These are phyloP conservation scores for Lasiodiplodia sp. DNA, from an alignment of 2,329 filamentous ascomycete species.

Conservation along the genomic window DNA sequence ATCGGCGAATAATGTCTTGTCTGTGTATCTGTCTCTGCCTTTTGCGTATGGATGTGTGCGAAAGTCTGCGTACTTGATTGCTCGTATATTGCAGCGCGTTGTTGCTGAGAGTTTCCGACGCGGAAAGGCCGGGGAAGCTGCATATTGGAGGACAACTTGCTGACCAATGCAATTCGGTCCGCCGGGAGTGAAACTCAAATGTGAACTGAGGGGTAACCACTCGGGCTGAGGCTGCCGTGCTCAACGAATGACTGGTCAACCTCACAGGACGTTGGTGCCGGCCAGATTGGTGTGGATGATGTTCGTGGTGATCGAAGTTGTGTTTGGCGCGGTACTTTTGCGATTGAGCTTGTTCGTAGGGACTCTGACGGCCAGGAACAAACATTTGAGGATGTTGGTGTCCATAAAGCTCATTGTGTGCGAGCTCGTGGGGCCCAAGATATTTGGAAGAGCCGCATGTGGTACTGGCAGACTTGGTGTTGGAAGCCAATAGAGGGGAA, in stretches of 20 bases:
- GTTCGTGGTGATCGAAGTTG: not conserved
- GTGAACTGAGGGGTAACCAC: too few relatives aligned
- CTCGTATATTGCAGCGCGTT: too few relatives aligned
- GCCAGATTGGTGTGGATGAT: not conserved
- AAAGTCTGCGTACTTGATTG: too few relatives aligned
- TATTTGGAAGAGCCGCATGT: constrained; percentile 46
- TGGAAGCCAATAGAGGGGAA: constrained; percentile 34
- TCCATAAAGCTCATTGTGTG: constrained; percentile 48
- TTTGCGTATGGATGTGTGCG: too few relatives aligned
- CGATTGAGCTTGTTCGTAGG: constrained; percentile 55
- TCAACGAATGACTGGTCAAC: constrained; percentile 48
- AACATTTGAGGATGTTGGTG: constrained; percentile 38
- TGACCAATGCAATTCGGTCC: too few relatives aligned
- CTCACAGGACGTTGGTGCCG: constrained; percentile 50
- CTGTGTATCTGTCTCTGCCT: too few relatives aligned
- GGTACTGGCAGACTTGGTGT: constrained; percentile 41
- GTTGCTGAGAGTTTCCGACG: too few relatives aligned
- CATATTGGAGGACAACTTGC: too few relatives aligned
- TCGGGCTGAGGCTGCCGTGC: too few relatives aligned
- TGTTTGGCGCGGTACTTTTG: constrained; percentile 46
- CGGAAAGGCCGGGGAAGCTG: too few relatives aligned
- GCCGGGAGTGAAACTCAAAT: too few relatives aligned
- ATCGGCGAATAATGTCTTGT: too few relatives aligned
- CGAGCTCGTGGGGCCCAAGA: constrained; percentile 43
- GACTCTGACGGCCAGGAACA: constrained; percentile 35